phyloP scores from a whole-genome alignment of 2,329 filamentous ascomycete species.

The Neurospora sp. region DNA sequence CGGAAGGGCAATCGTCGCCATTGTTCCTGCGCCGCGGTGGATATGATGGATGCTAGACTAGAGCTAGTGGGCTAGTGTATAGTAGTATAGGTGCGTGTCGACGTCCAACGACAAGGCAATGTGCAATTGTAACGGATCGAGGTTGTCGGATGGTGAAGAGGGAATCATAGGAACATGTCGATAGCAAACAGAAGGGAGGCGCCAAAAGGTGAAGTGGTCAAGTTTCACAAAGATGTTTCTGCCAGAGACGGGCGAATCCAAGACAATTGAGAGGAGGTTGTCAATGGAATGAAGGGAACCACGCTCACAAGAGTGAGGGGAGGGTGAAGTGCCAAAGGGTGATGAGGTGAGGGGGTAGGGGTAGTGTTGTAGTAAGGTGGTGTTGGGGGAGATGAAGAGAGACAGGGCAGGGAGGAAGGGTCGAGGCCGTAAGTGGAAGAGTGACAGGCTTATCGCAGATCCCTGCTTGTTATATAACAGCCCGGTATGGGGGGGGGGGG shows the following conservation, averaged over 20 bases:
- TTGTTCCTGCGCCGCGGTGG: conserved; percentile 17
- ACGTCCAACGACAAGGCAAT: neutral
- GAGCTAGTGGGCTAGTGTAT: neutral
- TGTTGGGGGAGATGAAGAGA: neutral
- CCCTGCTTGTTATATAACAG: conserved; percentile 12
- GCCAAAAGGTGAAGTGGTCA: neutral
- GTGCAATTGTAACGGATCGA: neutral
- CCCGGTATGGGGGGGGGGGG: conserved; percentile 4
- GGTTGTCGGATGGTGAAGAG: neutral
- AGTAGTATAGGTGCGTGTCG: neutral
- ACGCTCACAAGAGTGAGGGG: neutral
- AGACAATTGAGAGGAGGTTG: neutral
- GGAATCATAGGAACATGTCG: neutral
- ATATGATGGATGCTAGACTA: neutral
- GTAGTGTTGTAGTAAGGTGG: neutral
- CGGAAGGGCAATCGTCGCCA: conserved; percentile 47
- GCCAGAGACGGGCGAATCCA: neutral
- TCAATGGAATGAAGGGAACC: neutral
- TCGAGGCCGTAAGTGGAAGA: conserved; percentile 5
- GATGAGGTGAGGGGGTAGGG: neutral
- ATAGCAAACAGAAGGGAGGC: neutral
- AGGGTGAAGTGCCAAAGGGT: neutral
- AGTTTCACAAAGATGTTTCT: neutral
- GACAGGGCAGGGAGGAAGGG: neutral
- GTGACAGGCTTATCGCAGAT: conserved; percentile 18